A percentile compares a stretch with the other conserved stretches of the same genome.
These are phyloP conservation scores for Tremellales sp. DNA, from an alignment of 1,284 basidiomycete species.

Conservation along the genomic window DNA sequence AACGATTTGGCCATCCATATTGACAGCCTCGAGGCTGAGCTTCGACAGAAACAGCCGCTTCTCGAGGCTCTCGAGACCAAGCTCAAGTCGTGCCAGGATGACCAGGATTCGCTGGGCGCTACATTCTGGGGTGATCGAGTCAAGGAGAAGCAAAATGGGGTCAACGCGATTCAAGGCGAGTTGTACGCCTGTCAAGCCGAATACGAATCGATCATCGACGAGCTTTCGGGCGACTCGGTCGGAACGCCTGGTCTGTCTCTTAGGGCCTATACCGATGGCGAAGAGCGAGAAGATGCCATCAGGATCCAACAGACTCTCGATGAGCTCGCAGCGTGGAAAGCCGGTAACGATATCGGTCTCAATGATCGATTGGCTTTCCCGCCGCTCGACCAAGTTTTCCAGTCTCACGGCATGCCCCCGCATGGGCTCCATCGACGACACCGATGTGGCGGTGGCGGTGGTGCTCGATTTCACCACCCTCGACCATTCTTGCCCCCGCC, in stretches of 20 bases:
- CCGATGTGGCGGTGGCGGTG: too few relatives aligned
- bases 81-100: constrained; percentile 18
- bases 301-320: constrained; percentile 27
- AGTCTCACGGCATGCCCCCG: constrained; percentile 6
- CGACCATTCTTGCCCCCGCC: constrained; percentile 1
- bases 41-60: constrained; percentile 27
- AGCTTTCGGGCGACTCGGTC: constrained; percentile 3
- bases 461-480: too few relatives aligned
- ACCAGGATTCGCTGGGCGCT: constrained; percentile 28
- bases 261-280: constrained; percentile 24
- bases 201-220: constrained; percentile 29
- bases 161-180: constrained; percentile 24
- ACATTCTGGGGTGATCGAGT: constrained; percentile 38
- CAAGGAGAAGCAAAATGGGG: constrained; percentile 31
- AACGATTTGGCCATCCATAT: constrained; percentile 26
- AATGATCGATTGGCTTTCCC: constrained; percentile 30
- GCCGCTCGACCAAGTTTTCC: constrained; percentile 35
- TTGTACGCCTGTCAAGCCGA: constrained; percentile 12
- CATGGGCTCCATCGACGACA: constrained; percentile 1
- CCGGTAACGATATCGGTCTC: constrained; percentile 18
- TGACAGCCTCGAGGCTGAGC: constrained; percentile 24
- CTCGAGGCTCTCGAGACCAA: constrained; percentile 37
- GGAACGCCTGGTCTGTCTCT: constrained; percentile 22
- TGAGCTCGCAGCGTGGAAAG: constrained; percentile 38
- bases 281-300: constrained; percentile 20